Conservation (phyloP, 2,329 filamentous ascomycete species). For the Biscogniauxia sp. region DNA sequence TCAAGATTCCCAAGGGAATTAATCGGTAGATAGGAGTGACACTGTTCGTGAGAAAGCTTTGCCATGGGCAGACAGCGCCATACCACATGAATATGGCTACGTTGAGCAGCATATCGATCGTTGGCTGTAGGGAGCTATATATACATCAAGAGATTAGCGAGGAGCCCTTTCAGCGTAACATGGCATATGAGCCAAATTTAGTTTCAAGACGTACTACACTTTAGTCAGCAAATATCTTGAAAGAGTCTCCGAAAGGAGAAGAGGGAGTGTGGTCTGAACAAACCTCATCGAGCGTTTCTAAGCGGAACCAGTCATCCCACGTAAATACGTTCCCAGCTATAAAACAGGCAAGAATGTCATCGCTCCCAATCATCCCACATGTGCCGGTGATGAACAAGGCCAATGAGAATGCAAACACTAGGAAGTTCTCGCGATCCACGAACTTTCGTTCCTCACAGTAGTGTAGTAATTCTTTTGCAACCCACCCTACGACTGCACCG, state of each 20-base stretch:
- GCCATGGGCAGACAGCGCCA: constrained; percentile 82
- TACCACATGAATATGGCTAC: constrained; percentile 89
- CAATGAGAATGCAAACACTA: constrained; percentile 81
- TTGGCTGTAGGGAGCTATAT: constrained; percentile 73
- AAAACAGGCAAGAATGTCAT: constrained; percentile 90
- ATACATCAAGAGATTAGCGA: constrained; percentile 9
- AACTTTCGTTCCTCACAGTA: constrained; percentile 80
- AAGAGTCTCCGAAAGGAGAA: not conserved
- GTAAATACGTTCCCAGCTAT: constrained; percentile 89
- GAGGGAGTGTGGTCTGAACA: constrained; percentile 9
- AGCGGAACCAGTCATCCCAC: constrained; percentile 91
- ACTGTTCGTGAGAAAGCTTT: constrained; percentile 60
- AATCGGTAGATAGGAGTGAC: constrained; percentile 74
- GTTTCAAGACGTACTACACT: constrained; percentile 19
- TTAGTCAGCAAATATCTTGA: constrained; percentile 12
- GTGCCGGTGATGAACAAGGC: constrained; percentile 86
- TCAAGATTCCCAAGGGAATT: constrained; percentile 68
- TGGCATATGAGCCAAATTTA: not conserved
- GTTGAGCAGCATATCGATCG: constrained; percentile 92
- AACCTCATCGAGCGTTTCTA: constrained; percentile 79
- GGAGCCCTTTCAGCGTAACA: not conserved
- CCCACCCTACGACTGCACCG: constrained; percentile 73
- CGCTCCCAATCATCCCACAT: constrained; percentile 80
- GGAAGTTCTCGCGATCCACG: constrained; percentile 82
- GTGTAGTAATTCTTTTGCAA: constrained; percentile 78